Base-by-base conservation (phyloP, 495 filamentous ascomycete species). In the Barbatosphaeria neglecta region DNA sequence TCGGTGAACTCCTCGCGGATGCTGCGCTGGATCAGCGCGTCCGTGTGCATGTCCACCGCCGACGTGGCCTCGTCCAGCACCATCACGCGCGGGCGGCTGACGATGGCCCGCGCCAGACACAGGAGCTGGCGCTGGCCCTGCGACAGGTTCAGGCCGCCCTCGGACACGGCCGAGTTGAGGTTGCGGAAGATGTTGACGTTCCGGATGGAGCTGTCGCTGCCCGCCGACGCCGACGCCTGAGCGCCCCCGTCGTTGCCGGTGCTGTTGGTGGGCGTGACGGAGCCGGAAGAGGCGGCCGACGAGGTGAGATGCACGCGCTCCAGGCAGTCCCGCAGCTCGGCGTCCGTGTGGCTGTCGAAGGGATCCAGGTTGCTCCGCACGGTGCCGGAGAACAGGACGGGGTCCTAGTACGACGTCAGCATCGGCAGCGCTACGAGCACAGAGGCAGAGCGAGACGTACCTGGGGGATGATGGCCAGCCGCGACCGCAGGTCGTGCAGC, bases 81-180 rank as follows among this genome's bases (percentile, higher is more conserved):
- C 76, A 95, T 83, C 49, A 95, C 82, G 54, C 84, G 84, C 10
- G 87, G 86, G 0, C 80, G 74, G 4, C 78, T 69, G 24, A 93
- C 80, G 55, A 94, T 90, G 28, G 89, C 88, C 6, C 89, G 82
- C 0, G 89, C 88, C 1, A 95, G 79, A 53, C 87, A 92, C 11
- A 95, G 76, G 1, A 94, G 84, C 56, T 95, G 89, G 5, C 86
- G 74, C 60, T 95, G 88, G 3, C 89, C 89, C 56, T 93, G 88
- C 0, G 84, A 88, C 10, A 95, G 74, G 51, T 88, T 92, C 4
- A 80, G 73, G 1, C 89, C 89, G 19, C 80, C 84, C 56, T 88
- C 84, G 5, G 81, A 75, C 51, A 92, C 81, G 13, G 74, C 62
- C 0, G 83, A 78, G 33, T 63, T 58, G 1, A 87, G 70, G 43